These are phyloP conservation scores for Solanum dulcamara DNA, from an alignment of 257 asterid genomes.

Conservation along the genomic window DNA sequence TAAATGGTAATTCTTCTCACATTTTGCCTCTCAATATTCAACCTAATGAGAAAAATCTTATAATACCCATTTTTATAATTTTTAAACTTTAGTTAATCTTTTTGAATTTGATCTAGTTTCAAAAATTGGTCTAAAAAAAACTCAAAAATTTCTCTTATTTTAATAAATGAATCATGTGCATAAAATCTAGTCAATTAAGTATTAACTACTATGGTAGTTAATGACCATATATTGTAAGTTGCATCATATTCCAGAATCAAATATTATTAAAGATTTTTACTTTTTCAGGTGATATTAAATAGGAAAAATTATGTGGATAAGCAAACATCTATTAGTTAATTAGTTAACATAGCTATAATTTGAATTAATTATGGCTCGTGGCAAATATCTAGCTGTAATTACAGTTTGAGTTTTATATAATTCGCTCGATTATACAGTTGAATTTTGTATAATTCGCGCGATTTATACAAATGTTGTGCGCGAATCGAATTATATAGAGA, in stretches of 20 bases:
- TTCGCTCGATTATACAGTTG: no score
- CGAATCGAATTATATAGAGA: no score
- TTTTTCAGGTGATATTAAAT: neutral
- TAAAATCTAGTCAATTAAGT: neutral
- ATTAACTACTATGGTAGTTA: neutral
- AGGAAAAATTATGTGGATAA: no score
- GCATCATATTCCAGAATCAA: neutral
- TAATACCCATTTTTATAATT: neutral
- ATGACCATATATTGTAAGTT: neutral
- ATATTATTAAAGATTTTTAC: neutral
- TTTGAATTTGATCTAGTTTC: neutral
- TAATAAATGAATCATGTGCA: neutral
- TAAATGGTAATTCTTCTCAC: neutral
- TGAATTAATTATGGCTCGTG: no score
- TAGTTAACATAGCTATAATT: no score
- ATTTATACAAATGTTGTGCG: no score
- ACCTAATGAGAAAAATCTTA: neutral
- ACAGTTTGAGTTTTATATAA: no score
- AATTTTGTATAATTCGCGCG: no score
- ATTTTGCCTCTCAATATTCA: neutral
- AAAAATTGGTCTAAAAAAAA: neutral
- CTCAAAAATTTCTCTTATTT: neutral
- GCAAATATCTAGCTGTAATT: no score
- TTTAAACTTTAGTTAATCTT: neutral
- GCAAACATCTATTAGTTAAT: no score